These are phyloP conservation scores for Mucor sp. DNA, from an alignment of 371 early-diverging fungal species.

Conservation along the genomic window DNA sequence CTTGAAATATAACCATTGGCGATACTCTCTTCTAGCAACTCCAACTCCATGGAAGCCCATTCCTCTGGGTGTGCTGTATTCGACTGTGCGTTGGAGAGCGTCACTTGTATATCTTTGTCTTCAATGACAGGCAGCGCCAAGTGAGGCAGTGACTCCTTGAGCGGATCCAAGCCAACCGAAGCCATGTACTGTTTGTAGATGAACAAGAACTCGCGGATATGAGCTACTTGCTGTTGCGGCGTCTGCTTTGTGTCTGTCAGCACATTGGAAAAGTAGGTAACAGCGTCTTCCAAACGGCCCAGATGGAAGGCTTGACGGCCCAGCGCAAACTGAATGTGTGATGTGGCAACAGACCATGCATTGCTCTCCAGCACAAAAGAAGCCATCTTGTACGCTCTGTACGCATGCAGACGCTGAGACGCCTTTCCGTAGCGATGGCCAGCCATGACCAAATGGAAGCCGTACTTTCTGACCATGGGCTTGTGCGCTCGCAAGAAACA, in stretches of 20 bases:
- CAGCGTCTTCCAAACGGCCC: conserved; percentile 59
- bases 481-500: conserved; percentile 62
- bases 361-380: conserved; percentile 61
- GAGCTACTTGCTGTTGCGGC: conserved; percentile 68
- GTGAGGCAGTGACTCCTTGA: conserved; percentile 42
- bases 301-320: conserved; percentile 75
- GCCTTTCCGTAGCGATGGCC: conserved; percentile 82
- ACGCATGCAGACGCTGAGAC: conserved; percentile 72
- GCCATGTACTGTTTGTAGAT: conserved; percentile 68
- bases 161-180: conserved; percentile 38
- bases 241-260: conserved; percentile 68
- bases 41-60: conserved; percentile 66
- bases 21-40: conserved; percentile 57
- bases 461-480: conserved; percentile 81
- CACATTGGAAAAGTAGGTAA: conserved; percentile 67
- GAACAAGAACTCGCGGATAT: conserved; percentile 77
- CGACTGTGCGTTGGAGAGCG: conserved; percentile 50
- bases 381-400: conserved; percentile 72
- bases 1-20: conserved; percentile 41
- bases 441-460: conserved; percentile 87
- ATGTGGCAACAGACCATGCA: conserved; percentile 81
- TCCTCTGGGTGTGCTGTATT: conserved; percentile 51
- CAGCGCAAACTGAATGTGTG: conserved; percentile 85
- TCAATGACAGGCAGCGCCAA: conserved; percentile 56
- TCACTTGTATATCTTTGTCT: conserved; percentile 45